Base-by-base conservation (phyloP, 805 yeast species). In the Suhomyces kilbournensis region DNA sequence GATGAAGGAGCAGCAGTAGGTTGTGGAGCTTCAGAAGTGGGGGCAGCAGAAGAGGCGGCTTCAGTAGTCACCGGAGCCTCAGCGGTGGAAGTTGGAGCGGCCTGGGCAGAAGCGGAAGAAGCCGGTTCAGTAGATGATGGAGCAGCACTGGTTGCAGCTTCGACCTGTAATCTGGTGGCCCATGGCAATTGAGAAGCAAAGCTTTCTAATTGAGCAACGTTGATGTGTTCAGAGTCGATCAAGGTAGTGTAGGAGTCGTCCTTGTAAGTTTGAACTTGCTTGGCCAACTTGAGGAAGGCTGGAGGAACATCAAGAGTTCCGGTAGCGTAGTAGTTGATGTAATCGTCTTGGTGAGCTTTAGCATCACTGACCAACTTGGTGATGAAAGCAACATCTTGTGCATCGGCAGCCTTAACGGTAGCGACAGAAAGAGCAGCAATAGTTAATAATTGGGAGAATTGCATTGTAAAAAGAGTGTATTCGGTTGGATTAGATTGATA, bases 241-340 rank as follows among this genome's bases (percentile, higher is more conserved):
- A 67, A 61, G 4, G 77, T 71, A 15, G 76, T 72, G 56, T 71
- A 72, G 14, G 74, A 62, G 53, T 70, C 72, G 54, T 71, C 74
- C 3, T 64, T 65, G 56, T 70, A 72, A 14, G 72, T 64, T 17
- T 54, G 54, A n/a, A 72, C 66, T 47, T 58, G 55, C 17, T 51
- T 42, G 20, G 74, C 75, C 49, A 72, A 62, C 17, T 62, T 47
- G 4, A 65, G 59, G 46, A 72, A 61, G 17, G 57, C 61, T 7
- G 60, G 51, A 6, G 75, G 75, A 12, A 69, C 63, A 22, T 51
- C 45, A 15, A 49, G 52, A 7, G 26, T 53, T 20, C 71, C 71
- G 20, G 75, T 67, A 34, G 52, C 56, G 26, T 64, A 53, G 51
- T 56, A 72, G 44, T 57, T 45, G 15, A 51, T n/a, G 50, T 57